Evolutionary conservation across 805 yeast genomes (phyloP).

Genomic region (Cyberlindnera euphorbiiphila): DNA sequence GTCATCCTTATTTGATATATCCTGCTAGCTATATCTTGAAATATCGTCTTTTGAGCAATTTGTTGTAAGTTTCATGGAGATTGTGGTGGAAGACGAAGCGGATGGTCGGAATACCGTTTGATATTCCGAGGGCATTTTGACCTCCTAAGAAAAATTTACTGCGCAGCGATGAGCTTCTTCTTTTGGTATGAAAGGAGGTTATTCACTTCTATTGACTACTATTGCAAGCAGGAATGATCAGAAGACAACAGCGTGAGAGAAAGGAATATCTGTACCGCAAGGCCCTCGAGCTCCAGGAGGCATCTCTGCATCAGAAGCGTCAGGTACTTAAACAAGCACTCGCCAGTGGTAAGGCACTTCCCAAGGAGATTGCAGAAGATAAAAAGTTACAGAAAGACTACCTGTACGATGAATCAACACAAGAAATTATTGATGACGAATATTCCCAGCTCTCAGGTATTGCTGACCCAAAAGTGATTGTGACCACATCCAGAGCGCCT

Average conservation of each 20-base stretch:
- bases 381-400: constrained; percentile 73
- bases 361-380: constrained; percentile 90
- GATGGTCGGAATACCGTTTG: too few species aligned
- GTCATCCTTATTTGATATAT: constrained; percentile 1
- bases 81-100: too few species aligned
- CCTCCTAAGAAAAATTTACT: too few species aligned
- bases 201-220: too few species aligned
- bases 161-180: not conserved
- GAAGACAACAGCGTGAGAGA: constrained; percentile 95
- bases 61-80: too few species aligned
- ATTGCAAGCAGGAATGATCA: too few species aligned
- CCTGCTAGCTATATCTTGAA: too few species aligned
- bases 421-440: constrained; percentile 79
- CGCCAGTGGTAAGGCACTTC: constrained; percentile 86
- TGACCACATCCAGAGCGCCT: constrained; percentile 93
- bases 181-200: not conserved
- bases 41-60: not conserved
- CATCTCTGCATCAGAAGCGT: constrained; percentile 78
- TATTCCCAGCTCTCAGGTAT: constrained; percentile 84
- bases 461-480: constrained; percentile 83
- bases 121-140: too few species aligned
- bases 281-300: constrained; percentile 86
- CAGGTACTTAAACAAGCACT: constrained; percentile 82
- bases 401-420: constrained; percentile 78
- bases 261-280: constrained; percentile 88